Conservation (phyloP, 179 eudicot species). For the Actinidia arguta region DNA sequence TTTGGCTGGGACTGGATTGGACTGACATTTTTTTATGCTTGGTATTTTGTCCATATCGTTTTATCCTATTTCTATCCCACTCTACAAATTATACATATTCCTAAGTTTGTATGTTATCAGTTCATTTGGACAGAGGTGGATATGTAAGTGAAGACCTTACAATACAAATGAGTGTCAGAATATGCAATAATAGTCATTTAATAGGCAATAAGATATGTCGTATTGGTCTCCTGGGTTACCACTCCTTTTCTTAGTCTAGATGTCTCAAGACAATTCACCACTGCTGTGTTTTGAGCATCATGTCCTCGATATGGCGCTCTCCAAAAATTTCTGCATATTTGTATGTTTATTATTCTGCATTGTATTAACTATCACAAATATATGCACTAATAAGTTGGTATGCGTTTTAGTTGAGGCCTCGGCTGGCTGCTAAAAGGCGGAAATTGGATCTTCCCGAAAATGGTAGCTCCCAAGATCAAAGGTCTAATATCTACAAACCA, state of each 20-base stretch:
- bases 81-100: neutral
- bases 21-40: no score
- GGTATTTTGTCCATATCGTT: no score
- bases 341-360: neutral
- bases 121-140: neutral
- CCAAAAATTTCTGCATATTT: neutral
- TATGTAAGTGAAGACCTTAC: neutral
- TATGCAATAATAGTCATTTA: neutral
- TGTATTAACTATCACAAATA: neutral
- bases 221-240: neutral
- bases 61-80: no score
- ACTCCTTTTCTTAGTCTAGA: neutral
- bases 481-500: neutral
- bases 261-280: neutral
- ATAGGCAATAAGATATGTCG: neutral
- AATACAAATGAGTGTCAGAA: neutral
- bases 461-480: slow-evolving; percentile 17
- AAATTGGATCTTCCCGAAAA: slow-evolving; percentile 15
- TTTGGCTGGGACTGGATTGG: no score
- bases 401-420: slow-evolving; percentile 32
- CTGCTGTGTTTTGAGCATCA: neutral
- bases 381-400: neutral
- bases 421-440: slow-evolving; percentile 31
- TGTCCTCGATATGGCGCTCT: neutral
- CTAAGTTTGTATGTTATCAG: neutral